phyloP scores from a whole-genome alignment of 768 basidiomycete species.

The Sistotremastrum suecicum region DNA sequence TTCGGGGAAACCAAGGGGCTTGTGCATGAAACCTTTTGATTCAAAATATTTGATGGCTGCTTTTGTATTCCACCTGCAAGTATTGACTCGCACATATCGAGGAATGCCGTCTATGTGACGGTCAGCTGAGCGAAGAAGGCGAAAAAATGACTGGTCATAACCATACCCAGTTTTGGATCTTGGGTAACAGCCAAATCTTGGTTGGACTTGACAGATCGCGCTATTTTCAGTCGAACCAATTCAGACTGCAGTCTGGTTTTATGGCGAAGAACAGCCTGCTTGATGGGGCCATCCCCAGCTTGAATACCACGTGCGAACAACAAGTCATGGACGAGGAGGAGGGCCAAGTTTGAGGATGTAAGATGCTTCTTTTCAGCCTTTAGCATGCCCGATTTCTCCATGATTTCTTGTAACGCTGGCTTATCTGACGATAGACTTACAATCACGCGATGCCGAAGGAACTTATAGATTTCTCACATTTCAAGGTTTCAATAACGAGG shows the following conservation, averaged over 20 bases:
- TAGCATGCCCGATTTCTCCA: slow-evolving; percentile 51
- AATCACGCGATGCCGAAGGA: not conserved
- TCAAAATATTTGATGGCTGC: slow-evolving; percentile 47
- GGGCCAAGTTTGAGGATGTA: slow-evolving; percentile 58
- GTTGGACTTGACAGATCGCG: slow-evolving; percentile 50
- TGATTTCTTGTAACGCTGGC: slow-evolving; percentile 54
- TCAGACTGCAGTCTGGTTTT: slow-evolving; percentile 83
- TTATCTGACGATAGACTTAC: slow-evolving; percentile 42
- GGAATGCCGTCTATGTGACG: slow-evolving; percentile 45
- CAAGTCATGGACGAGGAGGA: slow-evolving; percentile 85
- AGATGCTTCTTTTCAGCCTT: slow-evolving; percentile 65
- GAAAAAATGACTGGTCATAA: not conserved
- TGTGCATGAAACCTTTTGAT: slow-evolving; percentile 38
- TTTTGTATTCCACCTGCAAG: slow-evolving; percentile 47
- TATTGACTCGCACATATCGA: slow-evolving; percentile 78
- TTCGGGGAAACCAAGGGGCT: slow-evolving; percentile 42
- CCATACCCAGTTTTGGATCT: slow-evolving; percentile 51
- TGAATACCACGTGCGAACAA: slow-evolving; percentile 77
- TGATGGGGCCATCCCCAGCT: slow-evolving; percentile 80
- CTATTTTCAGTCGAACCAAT: slow-evolving; percentile 72
- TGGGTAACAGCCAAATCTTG: slow-evolving; percentile 45
- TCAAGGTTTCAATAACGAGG: slow-evolving; percentile 87
- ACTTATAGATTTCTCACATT: slow-evolving; percentile 48
- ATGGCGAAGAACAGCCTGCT: slow-evolving; percentile 76
- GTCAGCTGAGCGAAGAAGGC: not conserved